Conservation (phyloP, 1,139 yeast species). For the Schizosaccharomyces versatilis region DNA sequence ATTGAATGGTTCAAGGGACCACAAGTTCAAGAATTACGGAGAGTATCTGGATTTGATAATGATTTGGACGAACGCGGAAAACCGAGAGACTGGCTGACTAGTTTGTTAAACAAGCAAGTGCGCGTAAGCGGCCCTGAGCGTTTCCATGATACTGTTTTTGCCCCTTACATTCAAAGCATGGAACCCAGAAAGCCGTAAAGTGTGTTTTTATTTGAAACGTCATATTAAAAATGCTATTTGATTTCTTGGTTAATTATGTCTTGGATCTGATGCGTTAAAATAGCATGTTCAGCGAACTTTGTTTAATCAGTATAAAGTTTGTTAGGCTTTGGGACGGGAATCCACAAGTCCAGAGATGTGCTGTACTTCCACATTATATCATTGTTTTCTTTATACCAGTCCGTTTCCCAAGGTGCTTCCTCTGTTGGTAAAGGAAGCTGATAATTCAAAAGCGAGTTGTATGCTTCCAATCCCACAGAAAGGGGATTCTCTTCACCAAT, state of each 20-base stretch:
- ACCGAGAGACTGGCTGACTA: slow-evolving; percentile 7
- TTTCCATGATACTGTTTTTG: background rate
- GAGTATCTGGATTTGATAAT: slow-evolving; percentile 8
- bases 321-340: no score
- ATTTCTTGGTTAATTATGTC: background rate
- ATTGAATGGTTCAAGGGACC: slow-evolving; percentile 26
- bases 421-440: no score
- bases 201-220: background rate
- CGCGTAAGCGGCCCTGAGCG: slow-evolving; percentile 2
- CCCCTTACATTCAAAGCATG: background rate
- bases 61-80: slow-evolving; percentile 5
- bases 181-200: background rate
- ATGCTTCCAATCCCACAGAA: no score
- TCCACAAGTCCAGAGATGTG: no score
- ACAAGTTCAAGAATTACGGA: slow-evolving; percentile 6
- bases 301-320: no score
- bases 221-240: background rate
- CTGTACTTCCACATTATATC: no score
- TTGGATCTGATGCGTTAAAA: background rate
- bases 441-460: no score
- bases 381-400: no score
- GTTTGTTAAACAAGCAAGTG: background rate
- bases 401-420: no score
- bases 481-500: no score
- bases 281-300: no score